Evolutionary conservation across 129 eudicot species (phyloP).

Genomic region (Artemisia tridentata): DNA sequence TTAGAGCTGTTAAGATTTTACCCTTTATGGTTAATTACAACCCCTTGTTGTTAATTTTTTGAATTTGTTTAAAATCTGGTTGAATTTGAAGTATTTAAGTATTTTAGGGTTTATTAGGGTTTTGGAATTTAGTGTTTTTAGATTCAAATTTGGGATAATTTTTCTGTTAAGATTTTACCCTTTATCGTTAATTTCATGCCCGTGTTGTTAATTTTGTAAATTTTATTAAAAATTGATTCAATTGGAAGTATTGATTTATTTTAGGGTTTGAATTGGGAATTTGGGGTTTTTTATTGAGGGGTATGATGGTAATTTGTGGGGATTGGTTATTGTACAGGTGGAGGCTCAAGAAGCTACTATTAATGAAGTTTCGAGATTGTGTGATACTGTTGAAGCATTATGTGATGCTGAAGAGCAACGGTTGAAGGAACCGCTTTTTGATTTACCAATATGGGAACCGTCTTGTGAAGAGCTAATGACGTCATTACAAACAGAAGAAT

Average conservation of each 20-base stretch:
- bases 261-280: conserved; percentile 14
- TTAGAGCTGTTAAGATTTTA: too few species aligned
- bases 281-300: conserved; percentile 12
- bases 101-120: not conserved
- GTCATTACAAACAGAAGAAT: conserved; percentile 46
- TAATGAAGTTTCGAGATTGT: conserved; percentile 44
- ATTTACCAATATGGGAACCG: conserved; percentile 68
- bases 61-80: not conserved
- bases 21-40: too few species aligned
- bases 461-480: conserved; percentile 61
- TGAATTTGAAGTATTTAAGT: conserved; percentile 4
- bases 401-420: conserved; percentile 60
- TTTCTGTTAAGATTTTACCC: not conserved
- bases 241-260: not conserved
- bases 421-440: conserved; percentile 36
- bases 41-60: not conserved
- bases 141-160: not conserved
- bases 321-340: conserved; percentile 39
- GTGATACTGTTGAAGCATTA: conserved; percentile 67
- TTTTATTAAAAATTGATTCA: not conserved
- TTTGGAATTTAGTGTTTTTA: not conserved
- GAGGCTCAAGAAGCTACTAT: conserved; percentile 74
- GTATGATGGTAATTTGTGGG: conserved; percentile 24
- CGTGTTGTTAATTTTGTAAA: too few species aligned
- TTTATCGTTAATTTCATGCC: too few species aligned